These are phyloP conservation scores for Aegilops bicornis DNA, from an alignment of 176 grass and related monocot genomes.

Conservation along the genomic window DNA sequence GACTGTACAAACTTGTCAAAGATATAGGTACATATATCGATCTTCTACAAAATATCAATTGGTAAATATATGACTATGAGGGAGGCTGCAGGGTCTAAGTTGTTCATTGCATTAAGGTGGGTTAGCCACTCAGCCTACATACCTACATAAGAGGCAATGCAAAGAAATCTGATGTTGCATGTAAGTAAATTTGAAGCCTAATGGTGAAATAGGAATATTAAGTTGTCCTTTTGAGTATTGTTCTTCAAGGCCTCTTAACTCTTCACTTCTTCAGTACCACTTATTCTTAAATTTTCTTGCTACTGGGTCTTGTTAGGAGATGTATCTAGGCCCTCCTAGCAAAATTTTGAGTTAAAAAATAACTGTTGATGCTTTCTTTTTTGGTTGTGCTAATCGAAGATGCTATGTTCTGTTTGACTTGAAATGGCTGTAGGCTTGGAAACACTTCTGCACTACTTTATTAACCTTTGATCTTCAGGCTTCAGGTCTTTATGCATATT, in stretches of 20 bases:
- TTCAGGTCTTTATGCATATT: conserved; percentile 34
- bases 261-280: not conserved
- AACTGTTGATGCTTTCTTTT: conserved; percentile 24
- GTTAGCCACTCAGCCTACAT: not conserved
- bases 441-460: conserved; percentile 19
- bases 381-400: conserved; percentile 33
- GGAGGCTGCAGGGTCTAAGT: not conserved
- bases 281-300: not conserved
- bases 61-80: not conserved
- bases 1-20: not conserved
- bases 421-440: conserved; percentile 9
- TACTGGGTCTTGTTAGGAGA: conserved; percentile 29
- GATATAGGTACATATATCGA: not conserved
- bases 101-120: not conserved
- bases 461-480: conserved; percentile 23
- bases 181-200: conserved; percentile 9
- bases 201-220: not conserved
- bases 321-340: conserved; percentile 8
- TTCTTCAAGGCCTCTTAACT: conserved; percentile 16
- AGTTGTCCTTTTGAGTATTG: not conserved
- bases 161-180: conserved; percentile 21
- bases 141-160: not conserved
- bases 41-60: conserved; percentile 3
- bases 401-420: conserved; percentile 22
- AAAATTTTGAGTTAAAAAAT: conserved; percentile 15